phyloP scores from a whole-genome alignment of 495 filamentous ascomycete species.

The Arthonia radiata region DNA sequence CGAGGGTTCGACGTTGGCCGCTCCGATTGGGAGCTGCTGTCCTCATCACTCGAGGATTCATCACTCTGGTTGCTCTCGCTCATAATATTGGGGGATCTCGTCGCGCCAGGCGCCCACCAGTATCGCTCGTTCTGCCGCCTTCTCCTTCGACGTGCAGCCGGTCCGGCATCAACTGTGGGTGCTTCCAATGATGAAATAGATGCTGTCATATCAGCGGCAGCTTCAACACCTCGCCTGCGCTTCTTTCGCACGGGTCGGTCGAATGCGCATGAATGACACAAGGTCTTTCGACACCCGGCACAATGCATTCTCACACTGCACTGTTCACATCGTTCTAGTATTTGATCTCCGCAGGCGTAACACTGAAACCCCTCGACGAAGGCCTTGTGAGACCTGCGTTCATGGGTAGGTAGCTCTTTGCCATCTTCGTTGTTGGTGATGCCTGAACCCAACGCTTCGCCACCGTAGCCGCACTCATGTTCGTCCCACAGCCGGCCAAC shows the following conservation, averaged over 20 bases:
- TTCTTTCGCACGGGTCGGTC: constrained; percentile 23
- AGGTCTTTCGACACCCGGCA: constrained; percentile 33
- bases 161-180: too few species aligned
- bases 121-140: constrained; percentile 10
- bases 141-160: too few species aligned
- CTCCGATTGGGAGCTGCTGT: constrained; percentile 10
- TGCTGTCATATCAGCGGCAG: too few species aligned
- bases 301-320: constrained; percentile 40
- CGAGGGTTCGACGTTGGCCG: constrained; percentile 14
- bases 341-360: constrained; percentile 25
- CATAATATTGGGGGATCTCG: constrained; percentile 30
- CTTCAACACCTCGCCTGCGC: too few species aligned
- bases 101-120: constrained; percentile 34
- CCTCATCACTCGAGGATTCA: constrained; percentile 8
- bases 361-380: constrained; percentile 30
- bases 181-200: too few species aligned
- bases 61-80: constrained; percentile 20
- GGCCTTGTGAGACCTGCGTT: constrained; percentile 25
- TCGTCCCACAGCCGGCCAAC: constrained; percentile 34
- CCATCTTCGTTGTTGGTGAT: constrained; percentile 24
- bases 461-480: constrained; percentile 26
- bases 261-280: constrained; percentile 36
- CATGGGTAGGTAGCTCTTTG: constrained; percentile 27
- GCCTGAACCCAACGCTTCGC: constrained; percentile 27
- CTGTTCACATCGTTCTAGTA: constrained; percentile 33